Percentiles rank a stretch among this genome's conserved stretches.
phyloP scores from a whole-genome alignment of 345 rosid species.

The Garcia nutans region DNA sequence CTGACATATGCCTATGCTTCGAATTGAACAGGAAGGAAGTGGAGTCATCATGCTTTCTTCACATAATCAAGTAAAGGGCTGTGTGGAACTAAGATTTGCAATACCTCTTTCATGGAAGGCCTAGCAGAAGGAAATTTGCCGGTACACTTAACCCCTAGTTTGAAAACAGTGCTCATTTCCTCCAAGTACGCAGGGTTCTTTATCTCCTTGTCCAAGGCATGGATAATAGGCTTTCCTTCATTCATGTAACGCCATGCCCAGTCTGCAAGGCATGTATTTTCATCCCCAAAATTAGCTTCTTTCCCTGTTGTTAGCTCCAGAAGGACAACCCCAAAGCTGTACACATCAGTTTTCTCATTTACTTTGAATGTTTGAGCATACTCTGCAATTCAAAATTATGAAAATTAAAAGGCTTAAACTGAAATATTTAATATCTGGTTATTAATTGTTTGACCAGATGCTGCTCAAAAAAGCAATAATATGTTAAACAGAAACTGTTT shows the following conservation, averaged over 20 bases:
- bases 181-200: conserved; percentile 10
- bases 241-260: conserved; percentile 20
- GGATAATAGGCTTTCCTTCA: conserved; percentile 17
- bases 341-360: conserved; percentile 90
- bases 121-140: conserved; percentile 12
- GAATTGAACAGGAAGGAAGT: conserved; percentile 25
- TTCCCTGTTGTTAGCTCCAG: conserved; percentile 31
- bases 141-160: conserved; percentile 21
- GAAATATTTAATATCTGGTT: too few relatives aligned
- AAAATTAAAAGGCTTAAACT: not conserved
- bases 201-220: conserved; percentile 19
- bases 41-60: conserved; percentile 1
- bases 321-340: conserved; percentile 82
- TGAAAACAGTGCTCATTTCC: conserved; percentile 25
- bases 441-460: too few relatives aligned
- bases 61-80: not conserved
- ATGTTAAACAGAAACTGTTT: too few relatives aligned
- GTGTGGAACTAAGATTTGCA: conserved; percentile 13
- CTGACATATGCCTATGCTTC: not conserved
- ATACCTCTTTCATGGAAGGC: conserved; percentile 23
- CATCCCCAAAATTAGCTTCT: conserved; percentile 17
- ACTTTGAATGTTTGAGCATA: conserved; percentile 27
- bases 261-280: conserved; percentile 14
- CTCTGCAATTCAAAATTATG: conserved; percentile 17
- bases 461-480: too few relatives aligned